These are phyloP conservation scores for Aurantiochytrium sp. DNA, from an alignment of 108 stramenopile species.

Conservation along the genomic window DNA sequence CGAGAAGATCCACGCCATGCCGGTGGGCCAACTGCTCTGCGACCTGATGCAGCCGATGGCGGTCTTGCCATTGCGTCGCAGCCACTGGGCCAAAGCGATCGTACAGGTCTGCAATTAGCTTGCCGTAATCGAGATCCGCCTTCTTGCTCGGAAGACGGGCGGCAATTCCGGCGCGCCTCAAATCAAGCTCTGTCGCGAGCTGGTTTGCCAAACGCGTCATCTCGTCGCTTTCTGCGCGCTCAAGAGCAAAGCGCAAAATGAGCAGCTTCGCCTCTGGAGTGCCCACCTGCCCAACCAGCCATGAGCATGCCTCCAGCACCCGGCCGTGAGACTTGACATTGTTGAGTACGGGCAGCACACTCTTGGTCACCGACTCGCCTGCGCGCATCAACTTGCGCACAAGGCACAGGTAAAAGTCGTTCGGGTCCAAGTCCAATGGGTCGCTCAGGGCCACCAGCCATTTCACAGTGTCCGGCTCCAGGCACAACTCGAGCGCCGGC, in stretches of 20 bases:
- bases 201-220: not conserved
- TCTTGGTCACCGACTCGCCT: not conserved
- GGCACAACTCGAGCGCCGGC: not conserved
- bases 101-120: constrained; percentile 3
- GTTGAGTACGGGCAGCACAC: not conserved
- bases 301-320: not conserved
- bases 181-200: not conserved
- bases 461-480: constrained; percentile 2
- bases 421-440: not conserved
- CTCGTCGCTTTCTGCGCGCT: not conserved
- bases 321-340: not conserved
- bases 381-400: not conserved
- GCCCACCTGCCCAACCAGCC: not conserved
- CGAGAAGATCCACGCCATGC: not conserved
- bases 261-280: not conserved
- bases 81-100: not conserved
- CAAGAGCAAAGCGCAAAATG: not conserved
- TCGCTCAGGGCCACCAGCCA: not conserved
- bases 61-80: not conserved
- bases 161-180: not conserved
- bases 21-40: not conserved
- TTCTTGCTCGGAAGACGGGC: not conserved
- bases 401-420: not conserved
- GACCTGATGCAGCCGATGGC: not conserved
- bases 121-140: not conserved